Conservation (phyloP, 202 grass and related monocot species). For the Digitaria exilis region DNA sequence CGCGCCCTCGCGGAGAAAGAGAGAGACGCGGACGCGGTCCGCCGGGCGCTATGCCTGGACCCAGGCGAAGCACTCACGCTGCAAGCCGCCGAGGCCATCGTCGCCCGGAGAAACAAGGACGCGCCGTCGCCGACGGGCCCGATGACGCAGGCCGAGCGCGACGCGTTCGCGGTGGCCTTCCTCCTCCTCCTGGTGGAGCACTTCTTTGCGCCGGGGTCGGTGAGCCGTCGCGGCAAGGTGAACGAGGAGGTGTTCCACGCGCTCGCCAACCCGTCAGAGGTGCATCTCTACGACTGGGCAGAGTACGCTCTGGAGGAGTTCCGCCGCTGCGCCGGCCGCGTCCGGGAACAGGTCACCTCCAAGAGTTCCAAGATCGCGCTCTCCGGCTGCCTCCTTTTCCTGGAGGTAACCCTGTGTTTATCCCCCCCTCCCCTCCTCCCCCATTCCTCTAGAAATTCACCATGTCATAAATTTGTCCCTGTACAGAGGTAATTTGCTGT, state of each 20-base stretch:
- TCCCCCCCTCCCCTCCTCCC: no score
- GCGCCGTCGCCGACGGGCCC: not conserved
- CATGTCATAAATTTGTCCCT: no score
- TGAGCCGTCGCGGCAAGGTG: not conserved
- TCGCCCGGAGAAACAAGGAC: not conserved
- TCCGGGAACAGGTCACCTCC: not conserved
- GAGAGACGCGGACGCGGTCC: not conserved
- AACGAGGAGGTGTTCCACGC: not conserved
- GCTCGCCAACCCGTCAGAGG: not conserved
- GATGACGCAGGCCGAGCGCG: not conserved
- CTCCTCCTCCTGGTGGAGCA: no score
- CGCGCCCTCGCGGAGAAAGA: not conserved
- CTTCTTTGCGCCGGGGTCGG: no score
- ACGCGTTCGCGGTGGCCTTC: no score
- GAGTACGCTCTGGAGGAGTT: not conserved
- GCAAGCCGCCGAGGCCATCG: not conserved
- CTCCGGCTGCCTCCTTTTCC: not conserved
- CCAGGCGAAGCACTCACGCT: not conserved
- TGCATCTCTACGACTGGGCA: not conserved
- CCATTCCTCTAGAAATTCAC: no score
- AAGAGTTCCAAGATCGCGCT: no score
- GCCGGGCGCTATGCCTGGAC: not conserved
- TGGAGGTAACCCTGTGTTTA: no score
- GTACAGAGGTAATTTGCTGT: no score
- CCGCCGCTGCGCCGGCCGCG: not conserved